Evolutionary conservation across 345 rosid species (phyloP).

Genomic region (Acer yangbiense): DNA sequence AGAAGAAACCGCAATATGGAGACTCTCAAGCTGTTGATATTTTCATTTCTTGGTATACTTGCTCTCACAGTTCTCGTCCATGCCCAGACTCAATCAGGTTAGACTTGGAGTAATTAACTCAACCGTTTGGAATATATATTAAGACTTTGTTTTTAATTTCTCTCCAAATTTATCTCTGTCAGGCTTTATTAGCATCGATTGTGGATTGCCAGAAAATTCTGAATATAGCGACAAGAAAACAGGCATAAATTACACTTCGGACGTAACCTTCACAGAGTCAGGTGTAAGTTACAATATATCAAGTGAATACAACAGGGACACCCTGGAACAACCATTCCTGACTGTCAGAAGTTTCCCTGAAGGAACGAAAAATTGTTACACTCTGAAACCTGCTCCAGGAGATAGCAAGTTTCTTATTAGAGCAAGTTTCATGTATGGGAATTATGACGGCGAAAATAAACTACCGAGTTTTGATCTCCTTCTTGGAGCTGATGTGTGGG

Average conservation of each 20-base stretch:
- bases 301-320: neutral
- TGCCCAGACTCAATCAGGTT: no score
- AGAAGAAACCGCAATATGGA: no score
- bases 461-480: constrained; percentile 15
- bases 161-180: neutral
- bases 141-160: neutral
- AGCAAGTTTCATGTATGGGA: constrained; percentile 28
- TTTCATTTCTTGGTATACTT: no score
- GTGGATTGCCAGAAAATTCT: constrained; percentile 10
- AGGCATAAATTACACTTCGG: constrained; percentile 22
- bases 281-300: constrained; percentile 11
- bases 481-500: constrained; percentile 2
- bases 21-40: no score
- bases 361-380: constrained; percentile 29
- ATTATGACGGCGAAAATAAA: constrained; percentile 14
- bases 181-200: constrained; percentile 34
- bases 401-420: constrained; percentile 8
- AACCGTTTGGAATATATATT: neutral
- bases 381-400: neutral
- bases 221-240: neutral
- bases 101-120: no score
- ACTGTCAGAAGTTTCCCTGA: constrained; percentile 29
- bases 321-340: neutral
- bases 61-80: no score
- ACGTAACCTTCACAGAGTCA: constrained; percentile 3